phyloP scores from a whole-genome alignment of 2,329 filamentous ascomycete genomes.

The Exserohilum rostratum region DNA sequence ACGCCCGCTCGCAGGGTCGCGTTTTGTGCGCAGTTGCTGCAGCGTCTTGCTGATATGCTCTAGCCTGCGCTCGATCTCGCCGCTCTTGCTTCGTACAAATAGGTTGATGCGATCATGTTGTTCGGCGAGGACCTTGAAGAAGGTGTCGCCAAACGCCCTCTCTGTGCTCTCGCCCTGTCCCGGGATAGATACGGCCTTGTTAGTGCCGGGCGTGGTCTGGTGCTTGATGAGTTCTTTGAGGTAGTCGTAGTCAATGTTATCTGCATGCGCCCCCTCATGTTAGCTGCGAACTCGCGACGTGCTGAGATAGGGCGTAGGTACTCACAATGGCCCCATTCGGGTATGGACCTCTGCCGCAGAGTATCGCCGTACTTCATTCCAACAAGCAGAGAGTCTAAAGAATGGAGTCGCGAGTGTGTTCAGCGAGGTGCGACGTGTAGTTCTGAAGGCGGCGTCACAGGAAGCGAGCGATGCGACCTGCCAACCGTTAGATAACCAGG shows the following conservation, averaged over 20 bases:
- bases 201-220: constrained; percentile 74
- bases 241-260: constrained; percentile 89
- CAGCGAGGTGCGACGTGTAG: constrained; percentile 10
- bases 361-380: constrained; percentile 79
- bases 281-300: constrained; percentile 12
- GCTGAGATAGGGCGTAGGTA: constrained; percentile 15
- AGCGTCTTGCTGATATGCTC: constrained; percentile 51
- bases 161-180: constrained; percentile 65
- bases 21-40: constrained; percentile 37
- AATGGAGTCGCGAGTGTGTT: constrained; percentile 1
- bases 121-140: constrained; percentile 71
- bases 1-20: constrained; percentile 19
- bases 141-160: constrained; percentile 70
- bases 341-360: constrained; percentile 76
- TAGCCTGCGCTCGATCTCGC: constrained; percentile 74
- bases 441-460: constrained; percentile 17
- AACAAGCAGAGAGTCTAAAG: constrained; percentile 9
- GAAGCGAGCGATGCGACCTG: constrained; percentile 15
- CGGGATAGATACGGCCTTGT: constrained; percentile 74
- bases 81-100: constrained; percentile 79
- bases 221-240: constrained; percentile 84
- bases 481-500: constrained; percentile 18
- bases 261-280: constrained; percentile 51
- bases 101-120: constrained; percentile 80
- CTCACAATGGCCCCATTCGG: constrained; percentile 79